Evolutionary conservation across 306 rosid genomes (phyloP).

Genomic region (Parietaria judaica): DNA sequence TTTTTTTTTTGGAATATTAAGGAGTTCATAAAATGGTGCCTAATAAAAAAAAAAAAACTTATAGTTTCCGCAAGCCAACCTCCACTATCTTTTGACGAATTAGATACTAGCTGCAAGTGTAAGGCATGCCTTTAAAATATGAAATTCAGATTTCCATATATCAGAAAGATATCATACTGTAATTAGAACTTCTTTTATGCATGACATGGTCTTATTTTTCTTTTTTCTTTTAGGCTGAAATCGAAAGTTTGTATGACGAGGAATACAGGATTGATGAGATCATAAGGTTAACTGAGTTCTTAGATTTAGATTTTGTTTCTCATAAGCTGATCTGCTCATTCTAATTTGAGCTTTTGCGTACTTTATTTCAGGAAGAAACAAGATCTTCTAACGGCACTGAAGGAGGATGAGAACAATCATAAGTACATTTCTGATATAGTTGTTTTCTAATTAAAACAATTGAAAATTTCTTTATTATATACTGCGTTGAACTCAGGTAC

Average conservation of each 20-base stretch:
- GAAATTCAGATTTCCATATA: background rate
- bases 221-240: slow-evolving; percentile 57
- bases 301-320: slow-evolving; percentile 13
- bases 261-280: slow-evolving; percentile 55
- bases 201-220: background rate
- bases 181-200: slow-evolving; percentile 11
- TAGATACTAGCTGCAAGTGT: slow-evolving; percentile 4
- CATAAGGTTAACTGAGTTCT: slow-evolving; percentile 42
- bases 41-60: background rate
- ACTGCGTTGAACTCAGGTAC: slow-evolving; percentile 33
- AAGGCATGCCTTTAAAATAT: background rate
- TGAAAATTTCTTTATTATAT: background rate
- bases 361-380: slow-evolving; percentile 47
- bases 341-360: slow-evolving; percentile 14
- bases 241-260: slow-evolving; percentile 41
- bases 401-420: slow-evolving; percentile 33
- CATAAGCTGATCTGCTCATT: slow-evolving; percentile 9
- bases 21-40: background rate
- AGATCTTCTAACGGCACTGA: slow-evolving; percentile 49
- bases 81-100: slow-evolving; percentile 12
- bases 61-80: background rate
- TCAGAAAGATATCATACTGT: slow-evolving; percentile 3
- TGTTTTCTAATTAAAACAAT: slow-evolving; percentile 12
- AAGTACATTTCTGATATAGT: slow-evolving; percentile 35
- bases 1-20: too few species aligned